Percentiles rank a stretch among this genome's conserved stretches.
phyloP scores from a whole-genome alignment of 176 grass and related monocot genomes.

The Panicum miliaceum region DNA sequence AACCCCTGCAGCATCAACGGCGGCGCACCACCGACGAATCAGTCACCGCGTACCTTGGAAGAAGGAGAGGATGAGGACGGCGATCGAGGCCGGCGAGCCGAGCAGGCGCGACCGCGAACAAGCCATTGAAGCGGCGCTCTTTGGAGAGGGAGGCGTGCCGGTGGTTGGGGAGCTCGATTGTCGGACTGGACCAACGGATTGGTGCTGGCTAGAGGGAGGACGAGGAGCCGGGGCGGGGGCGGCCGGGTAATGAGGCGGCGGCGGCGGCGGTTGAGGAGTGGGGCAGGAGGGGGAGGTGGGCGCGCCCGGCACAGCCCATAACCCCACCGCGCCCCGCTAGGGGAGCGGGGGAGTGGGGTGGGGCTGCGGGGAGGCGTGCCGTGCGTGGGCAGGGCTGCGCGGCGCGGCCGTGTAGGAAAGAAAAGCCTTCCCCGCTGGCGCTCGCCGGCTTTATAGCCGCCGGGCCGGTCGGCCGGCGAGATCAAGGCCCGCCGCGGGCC shows the following conservation, averaged over 20 bases:
- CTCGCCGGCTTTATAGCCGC: constrained; percentile 8
- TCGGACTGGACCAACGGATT: background rate
- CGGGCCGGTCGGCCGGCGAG: background rate
- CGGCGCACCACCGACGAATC: too few relatives aligned
- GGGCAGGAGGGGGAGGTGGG: constrained; percentile 24
- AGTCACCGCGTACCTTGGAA: constrained; percentile 40
- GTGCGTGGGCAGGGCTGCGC: background rate
- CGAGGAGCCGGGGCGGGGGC: background rate
- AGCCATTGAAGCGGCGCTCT: constrained; percentile 12
- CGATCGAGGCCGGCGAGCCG: constrained; percentile 33
- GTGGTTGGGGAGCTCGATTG: background rate
- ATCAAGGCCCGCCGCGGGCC: background rate
- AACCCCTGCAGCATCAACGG: background rate
- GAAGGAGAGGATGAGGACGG: constrained; percentile 44
- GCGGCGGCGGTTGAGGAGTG: background rate
- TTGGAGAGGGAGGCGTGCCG: background rate
- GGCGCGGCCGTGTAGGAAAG: background rate
- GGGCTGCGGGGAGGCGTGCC: constrained; percentile 7
- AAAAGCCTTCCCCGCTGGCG: background rate
- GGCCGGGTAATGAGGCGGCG: background rate
- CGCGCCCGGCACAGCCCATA: constrained; percentile 1
- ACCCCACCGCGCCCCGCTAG: background rate
- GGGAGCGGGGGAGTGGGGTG: background rate
- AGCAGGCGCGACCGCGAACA: constrained; percentile 22
- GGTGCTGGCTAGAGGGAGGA: background rate